Conservation (phyloP, 2,329 filamentous ascomycete genomes). For the Botryotinia convoluta region DNA sequence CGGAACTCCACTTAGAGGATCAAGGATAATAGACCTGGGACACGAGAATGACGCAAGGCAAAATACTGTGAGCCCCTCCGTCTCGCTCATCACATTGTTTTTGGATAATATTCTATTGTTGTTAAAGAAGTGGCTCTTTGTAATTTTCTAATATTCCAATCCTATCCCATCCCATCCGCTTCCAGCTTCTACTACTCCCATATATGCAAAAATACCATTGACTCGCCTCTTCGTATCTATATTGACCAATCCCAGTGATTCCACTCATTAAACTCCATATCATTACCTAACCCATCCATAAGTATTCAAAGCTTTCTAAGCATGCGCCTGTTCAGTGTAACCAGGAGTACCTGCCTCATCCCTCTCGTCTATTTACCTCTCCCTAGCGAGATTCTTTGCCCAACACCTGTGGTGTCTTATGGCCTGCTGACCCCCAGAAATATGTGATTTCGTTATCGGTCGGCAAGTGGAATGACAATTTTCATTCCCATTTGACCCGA, state of each 20-base stretch:
- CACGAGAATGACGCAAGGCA: background rate
- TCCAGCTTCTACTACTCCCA: background rate
- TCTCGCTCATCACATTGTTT: background rate
- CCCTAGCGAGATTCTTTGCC: background rate
- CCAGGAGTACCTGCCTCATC: conserved; percentile 11
- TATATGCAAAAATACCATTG: conserved; percentile 4
- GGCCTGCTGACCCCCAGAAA: background rate
- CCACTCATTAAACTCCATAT: conserved; percentile 8
- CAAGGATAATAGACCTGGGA: background rate
- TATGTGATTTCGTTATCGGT: background rate
- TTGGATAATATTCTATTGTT: background rate
- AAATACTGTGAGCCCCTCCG: background rate
- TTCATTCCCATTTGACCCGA: background rate
- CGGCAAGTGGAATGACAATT: background rate
- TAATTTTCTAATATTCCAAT: background rate
- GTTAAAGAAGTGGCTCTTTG: background rate
- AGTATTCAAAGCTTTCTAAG: background rate
- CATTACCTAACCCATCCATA: conserved; percentile 10
- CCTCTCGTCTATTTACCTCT: background rate
- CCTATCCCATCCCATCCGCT: background rate
- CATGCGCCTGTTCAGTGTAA: conserved; percentile 11
- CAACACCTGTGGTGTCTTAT: background rate
- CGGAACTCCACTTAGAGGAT: background rate
- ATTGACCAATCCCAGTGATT: background rate
- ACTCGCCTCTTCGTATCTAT: conserved; percentile 3